These are phyloP conservation scores for Yamadazyma insecticola DNA, from an alignment of 805 yeast species.

Conservation along the genomic window DNA sequence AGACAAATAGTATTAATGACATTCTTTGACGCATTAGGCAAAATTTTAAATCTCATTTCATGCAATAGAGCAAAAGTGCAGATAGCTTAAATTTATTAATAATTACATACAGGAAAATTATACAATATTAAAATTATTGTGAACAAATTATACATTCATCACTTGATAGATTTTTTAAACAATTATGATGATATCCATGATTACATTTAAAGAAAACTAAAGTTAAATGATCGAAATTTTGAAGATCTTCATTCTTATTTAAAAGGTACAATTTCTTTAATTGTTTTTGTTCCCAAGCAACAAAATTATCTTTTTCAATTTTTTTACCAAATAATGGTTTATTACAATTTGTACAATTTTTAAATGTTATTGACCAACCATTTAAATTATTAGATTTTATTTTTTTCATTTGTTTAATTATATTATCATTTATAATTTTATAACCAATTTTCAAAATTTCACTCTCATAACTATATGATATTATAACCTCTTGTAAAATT, in stretches of 20 bases:
- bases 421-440: constrained; percentile 52
- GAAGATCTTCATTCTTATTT: background rate
- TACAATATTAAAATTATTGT: too few relatives aligned
- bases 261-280: constrained; percentile 3
- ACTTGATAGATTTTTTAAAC: constrained; percentile 44
- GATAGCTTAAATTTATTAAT: too few relatives aligned
- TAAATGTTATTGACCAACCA: constrained; percentile 57
- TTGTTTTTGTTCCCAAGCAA: constrained; percentile 53
- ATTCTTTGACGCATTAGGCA: too few relatives aligned
- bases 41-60: too few relatives aligned
- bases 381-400: constrained; percentile 38
- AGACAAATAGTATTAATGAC: too few relatives aligned
- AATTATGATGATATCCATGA: constrained; percentile 60
- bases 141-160: constrained; percentile 22
- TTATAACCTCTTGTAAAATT: constrained; percentile 57
- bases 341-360: constrained; percentile 74
- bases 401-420: constrained; percentile 41
- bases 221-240: constrained; percentile 19
- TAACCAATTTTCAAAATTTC: constrained; percentile 49
- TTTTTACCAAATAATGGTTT: constrained; percentile 67
- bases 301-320: constrained; percentile 43
- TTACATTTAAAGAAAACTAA: constrained; percentile 58
- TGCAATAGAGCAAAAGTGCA: too few relatives aligned
- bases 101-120: too few relatives aligned
- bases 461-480: constrained; percentile 62